Evolutionary conservation across 768 basidiomycete genomes (phyloP), one percentile per base, ranked within the genome.

Genomic region (Suillus variegatus): DNA sequence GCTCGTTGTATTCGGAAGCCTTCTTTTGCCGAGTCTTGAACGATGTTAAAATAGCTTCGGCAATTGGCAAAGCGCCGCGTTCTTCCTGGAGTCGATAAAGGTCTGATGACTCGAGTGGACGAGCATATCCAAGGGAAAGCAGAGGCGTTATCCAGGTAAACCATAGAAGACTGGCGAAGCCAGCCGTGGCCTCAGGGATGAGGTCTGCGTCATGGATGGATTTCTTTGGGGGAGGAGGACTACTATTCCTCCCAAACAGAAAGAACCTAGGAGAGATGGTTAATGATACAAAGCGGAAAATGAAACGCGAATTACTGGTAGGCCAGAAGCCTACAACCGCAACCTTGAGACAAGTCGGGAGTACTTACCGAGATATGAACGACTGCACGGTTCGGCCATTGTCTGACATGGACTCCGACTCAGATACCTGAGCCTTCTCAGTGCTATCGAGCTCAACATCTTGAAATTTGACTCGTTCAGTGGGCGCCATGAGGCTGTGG

Each of bases 81-180:
- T 84, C 74, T 44, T 88, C 84, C 65, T 87, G 87, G 32, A 95
- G 85, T 75, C 87, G 91, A 82, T 89, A 95, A 4, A 96, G 81
- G 76, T 96, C 94, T 0, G 89, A 77, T 0, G 88, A 87, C 71
- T 94, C 90, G 3, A 97, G 82, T 1, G 94, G 92, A 9, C 94
- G 85, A 9, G 86, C 83, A 71, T 94, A 94, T 9, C 94, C 94
- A 13, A 94, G 79, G 12, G 79, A 75, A 67, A 96, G 82, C 28
- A 95, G 76, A 3, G 86, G 84, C 3, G 87, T 88, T 22, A 95
- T 82, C 94, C 94, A 95, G 52, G 76, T 75, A 68, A 94, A 96
- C 40, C 86, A 88, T 4, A 94, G 67, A 6, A 84, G 72, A 68
- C 80, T 84, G 66, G 87, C 82, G 74, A 86, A 83, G 46, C 82